Percentiles rank a stretch among this genome's conserved stretches.
Evolutionary conservation across 164 flowering plant genomes (phyloP).

Genomic region (Litsea cubeba): DNA sequence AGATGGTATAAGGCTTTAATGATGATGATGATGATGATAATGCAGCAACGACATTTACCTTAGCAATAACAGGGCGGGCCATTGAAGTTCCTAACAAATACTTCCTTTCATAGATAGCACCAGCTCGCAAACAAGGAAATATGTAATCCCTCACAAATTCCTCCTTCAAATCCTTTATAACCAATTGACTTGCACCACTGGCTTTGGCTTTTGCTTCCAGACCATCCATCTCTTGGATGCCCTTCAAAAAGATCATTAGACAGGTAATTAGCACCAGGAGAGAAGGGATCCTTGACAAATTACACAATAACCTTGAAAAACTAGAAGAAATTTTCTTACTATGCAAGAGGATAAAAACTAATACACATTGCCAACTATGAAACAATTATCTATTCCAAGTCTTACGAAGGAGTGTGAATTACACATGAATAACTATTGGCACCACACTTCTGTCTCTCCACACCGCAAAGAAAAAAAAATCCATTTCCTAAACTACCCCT

Average conservation of each 20-base stretch:
- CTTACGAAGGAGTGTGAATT: no score
- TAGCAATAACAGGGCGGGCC: conserved; percentile 98
- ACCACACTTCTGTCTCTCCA: no score
- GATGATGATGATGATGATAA: not conserved
- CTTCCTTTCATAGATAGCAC: conserved; percentile 90
- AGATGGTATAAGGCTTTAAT: not conserved
- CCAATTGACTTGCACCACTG: conserved; percentile 89
- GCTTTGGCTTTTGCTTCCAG: conserved; percentile 92
- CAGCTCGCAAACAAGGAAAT: conserved; percentile 93
- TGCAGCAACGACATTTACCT: conserved; percentile 34
- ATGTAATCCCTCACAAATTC: conserved; percentile 85
- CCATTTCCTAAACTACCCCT: no score
- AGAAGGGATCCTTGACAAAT: not conserved
- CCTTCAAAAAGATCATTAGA: conserved; percentile 37
- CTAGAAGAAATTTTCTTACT: no score
- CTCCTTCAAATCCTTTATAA: conserved; percentile 84
- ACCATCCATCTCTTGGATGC: conserved; percentile 74
- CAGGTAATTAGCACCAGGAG: not conserved
- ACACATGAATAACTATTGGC: no score
- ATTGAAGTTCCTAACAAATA: conserved; percentile 96
- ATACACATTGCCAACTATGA: no score
- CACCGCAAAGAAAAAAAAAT: no score
- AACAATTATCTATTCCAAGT: no score
- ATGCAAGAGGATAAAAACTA: no score
- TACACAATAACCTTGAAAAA: not conserved